These are phyloP conservation scores for Echium plantagineum DNA, from an alignment of 257 asterid species.

Conservation along the genomic window DNA sequence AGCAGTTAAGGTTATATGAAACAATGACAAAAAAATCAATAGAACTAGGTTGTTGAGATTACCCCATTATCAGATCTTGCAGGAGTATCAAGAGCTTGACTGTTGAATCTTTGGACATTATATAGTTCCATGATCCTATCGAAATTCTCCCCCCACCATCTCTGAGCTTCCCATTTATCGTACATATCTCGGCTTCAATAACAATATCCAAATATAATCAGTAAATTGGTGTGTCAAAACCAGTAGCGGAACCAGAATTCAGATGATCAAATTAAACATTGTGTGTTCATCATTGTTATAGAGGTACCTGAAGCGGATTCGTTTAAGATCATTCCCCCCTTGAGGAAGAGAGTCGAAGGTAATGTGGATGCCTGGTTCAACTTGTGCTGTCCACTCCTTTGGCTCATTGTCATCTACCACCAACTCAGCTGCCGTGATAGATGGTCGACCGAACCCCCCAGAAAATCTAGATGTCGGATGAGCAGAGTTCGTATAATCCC, in stretches of 20 bases:
- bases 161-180: constrained; percentile 80
- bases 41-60: constrained; percentile 11
- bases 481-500: constrained; percentile 51
- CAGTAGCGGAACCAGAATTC: neutral
- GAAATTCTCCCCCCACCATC: constrained; percentile 87
- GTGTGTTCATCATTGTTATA: neutral
- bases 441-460: constrained; percentile 22
- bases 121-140: constrained; percentile 84
- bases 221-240: neutral
- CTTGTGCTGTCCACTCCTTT: constrained; percentile 84
- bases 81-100: constrained; percentile 69
- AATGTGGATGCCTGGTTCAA: constrained; percentile 86
- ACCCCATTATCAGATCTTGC: constrained; percentile 84
- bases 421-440: constrained; percentile 36
- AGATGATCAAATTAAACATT: no score
- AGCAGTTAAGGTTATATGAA: no score
- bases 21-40: neutral
- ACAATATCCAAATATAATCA: constrained; percentile 4
- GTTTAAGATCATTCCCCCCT: constrained; percentile 80
- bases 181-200: constrained; percentile 74
- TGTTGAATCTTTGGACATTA: constrained; percentile 74
- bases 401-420: constrained; percentile 48
- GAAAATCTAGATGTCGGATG: constrained; percentile 30
- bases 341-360: constrained; percentile 72
- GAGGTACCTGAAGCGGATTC: constrained; percentile 74